These are phyloP conservation scores for Penicillium lividum DNA, from an alignment of 495 filamentous ascomycete species.

Conservation along the genomic window DNA sequence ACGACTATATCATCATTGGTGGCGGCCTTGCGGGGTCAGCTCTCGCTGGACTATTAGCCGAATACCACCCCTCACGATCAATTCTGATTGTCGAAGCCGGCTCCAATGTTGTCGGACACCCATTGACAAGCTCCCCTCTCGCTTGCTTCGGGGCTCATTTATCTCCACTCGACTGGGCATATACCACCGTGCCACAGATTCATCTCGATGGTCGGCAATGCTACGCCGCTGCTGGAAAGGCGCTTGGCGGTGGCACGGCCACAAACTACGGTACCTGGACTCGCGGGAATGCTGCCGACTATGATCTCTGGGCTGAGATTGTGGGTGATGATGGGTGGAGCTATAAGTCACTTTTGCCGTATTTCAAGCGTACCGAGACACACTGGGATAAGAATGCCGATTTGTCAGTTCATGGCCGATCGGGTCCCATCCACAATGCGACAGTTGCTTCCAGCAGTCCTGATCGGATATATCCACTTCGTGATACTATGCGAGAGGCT, in stretches of 20 bases:
- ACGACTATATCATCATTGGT: constrained; percentile 41
- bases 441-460: neutral
- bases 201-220: constrained; percentile 25
- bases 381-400: constrained; percentile 1
- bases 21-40: constrained; percentile 47
- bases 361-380: constrained; percentile 13
- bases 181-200: constrained; percentile 32
- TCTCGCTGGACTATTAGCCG: constrained; percentile 35
- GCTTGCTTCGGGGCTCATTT: constrained; percentile 19
- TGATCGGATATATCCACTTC: constrained; percentile 1
- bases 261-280: constrained; percentile 33
- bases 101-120: constrained; percentile 20
- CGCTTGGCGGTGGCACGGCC: constrained; percentile 29
- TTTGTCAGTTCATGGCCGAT: neutral
- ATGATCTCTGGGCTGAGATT: constrained; percentile 37
- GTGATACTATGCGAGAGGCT: neutral
- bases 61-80: constrained; percentile 19
- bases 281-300: constrained; percentile 37
- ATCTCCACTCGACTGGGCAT: constrained; percentile 36
- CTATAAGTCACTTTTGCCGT: constrained; percentile 30
- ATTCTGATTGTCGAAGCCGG: constrained; percentile 35
- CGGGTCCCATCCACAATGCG: neutral
- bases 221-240: constrained; percentile 32
- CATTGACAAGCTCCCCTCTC: constrained; percentile 13
- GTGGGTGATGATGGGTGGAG: constrained; percentile 39